Percentiles rank a stretch among this genome's conserved stretches.
Conservation (phyloP, 352 stramenopile genomes). For the Pythium sp. region DNA sequence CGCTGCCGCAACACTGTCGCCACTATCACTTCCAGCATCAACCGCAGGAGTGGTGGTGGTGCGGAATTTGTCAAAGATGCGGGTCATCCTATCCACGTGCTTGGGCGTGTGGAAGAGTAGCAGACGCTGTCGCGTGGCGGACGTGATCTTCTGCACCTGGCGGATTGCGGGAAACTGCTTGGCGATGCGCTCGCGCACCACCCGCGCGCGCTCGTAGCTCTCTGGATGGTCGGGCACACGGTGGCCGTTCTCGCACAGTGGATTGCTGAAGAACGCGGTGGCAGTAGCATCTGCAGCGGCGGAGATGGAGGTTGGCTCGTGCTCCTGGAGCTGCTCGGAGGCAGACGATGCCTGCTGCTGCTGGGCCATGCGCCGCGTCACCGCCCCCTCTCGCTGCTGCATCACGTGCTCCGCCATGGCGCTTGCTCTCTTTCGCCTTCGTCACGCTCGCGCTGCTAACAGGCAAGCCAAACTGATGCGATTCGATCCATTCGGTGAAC, state of each 20-base stretch:
- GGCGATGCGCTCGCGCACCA: slow-evolving; percentile 27
- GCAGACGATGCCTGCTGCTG: not conserved
- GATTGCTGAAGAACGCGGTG: slow-evolving; percentile 25
- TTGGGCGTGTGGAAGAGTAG: slow-evolving; percentile 31
- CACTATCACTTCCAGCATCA: not conserved
- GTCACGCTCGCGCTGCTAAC: not conserved
- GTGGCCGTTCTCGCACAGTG: slow-evolving; percentile 31
- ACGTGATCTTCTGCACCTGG: slow-evolving; percentile 21
- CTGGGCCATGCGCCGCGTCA: slow-evolving; percentile 3
- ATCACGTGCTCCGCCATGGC: not conserved
- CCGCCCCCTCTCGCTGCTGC: not conserved
- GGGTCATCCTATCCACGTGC: slow-evolving; percentile 29
- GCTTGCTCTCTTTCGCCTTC: not conserved
- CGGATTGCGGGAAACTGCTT: slow-evolving; percentile 26
- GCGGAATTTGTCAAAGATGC: slow-evolving; percentile 18
- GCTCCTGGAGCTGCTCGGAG: not conserved
- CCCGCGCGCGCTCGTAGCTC: slow-evolving; percentile 23
- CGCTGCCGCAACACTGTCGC: not conserved
- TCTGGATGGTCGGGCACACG: slow-evolving; percentile 28
- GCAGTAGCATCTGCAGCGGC: not conserved
- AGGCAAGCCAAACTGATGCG: too few species aligned
- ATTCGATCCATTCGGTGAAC: not conserved
- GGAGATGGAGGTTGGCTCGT: too few species aligned
- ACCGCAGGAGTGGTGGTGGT: not conserved
- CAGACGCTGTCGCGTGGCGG: slow-evolving; percentile 26